phyloP scores from a whole-genome alignment of 306 rosid genomes.

The Acacia crassicarpa region DNA sequence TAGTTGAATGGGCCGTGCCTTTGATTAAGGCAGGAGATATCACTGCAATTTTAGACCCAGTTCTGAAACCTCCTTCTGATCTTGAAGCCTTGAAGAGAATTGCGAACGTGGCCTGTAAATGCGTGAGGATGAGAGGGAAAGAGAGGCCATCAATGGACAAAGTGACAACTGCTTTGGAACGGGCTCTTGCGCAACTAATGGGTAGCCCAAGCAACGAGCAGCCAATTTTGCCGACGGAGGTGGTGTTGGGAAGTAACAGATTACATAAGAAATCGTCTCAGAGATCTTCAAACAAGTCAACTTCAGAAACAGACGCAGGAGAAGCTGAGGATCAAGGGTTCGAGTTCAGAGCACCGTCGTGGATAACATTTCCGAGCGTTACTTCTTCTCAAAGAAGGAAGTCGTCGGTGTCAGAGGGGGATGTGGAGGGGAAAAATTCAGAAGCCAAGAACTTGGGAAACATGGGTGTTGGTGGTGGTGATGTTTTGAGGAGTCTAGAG shows the following conservation, averaged over 20 bases:
- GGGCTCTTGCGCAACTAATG: conserved; percentile 83
- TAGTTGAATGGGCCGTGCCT: conserved; percentile 98
- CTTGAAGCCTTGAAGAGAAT: conserved; percentile 82
- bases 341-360: conserved; percentile 91
- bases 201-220: conserved; percentile 93
- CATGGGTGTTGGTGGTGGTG: conserved; percentile 55
- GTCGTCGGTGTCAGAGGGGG: conserved; percentile 84
- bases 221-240: conserved; percentile 94
- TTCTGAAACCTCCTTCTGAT: conserved; percentile 69
- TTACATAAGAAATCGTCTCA: conserved; percentile 90
- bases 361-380: conserved; percentile 97
- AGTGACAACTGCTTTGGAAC: conserved; percentile 90
- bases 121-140: conserved; percentile 96
- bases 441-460: conserved; percentile 64
- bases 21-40: conserved; percentile 72
- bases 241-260: conserved; percentile 85
- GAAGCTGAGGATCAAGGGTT: conserved; percentile 80
- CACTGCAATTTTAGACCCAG: conserved; percentile 61
- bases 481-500: conserved; percentile 86
- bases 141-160: conserved; percentile 98
- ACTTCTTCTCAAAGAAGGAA: conserved; percentile 97
- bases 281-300: conserved; percentile 77
- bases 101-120: conserved; percentile 86
- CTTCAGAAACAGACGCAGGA: conserved; percentile 69
- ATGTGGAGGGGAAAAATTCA: conserved; percentile 66